These are phyloP conservation scores for Adiantum capillusveneris DNA, from an alignment of 75 land plant species.

Conservation along the genomic window DNA sequence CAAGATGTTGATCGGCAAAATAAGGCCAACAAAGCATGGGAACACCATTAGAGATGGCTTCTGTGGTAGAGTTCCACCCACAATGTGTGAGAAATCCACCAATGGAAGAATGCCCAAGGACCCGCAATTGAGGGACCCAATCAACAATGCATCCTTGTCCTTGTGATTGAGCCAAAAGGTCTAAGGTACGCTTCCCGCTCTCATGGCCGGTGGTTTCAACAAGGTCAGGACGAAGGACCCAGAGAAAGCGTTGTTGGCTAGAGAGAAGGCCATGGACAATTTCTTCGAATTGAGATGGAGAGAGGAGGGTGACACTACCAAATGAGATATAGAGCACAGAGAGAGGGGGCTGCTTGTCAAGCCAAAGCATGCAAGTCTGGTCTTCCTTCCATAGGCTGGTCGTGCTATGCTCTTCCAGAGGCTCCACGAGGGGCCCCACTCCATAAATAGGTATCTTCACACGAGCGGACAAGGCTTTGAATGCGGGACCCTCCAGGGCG, in stretches of 20 bases:
- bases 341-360: constrained; percentile 20
- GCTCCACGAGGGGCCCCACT: neutral
- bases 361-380: constrained; percentile 12
- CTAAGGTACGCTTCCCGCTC: neutral
- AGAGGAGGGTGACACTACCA: neutral
- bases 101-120: constrained; percentile 34
- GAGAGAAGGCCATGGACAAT: constrained; percentile 17
- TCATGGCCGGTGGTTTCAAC: neutral
- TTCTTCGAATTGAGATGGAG: constrained; percentile 13
- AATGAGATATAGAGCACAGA: no score
- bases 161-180: constrained; percentile 10
- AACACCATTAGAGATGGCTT: constrained; percentile 27
- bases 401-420: neutral
- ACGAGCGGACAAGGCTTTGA: constrained; percentile 18
- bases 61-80: constrained; percentile 42
- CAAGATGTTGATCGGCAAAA: constrained; percentile 20
- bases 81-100: constrained; percentile 40
- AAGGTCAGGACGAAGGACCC: constrained; percentile 25
- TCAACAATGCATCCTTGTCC: constrained; percentile 13
- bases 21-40: constrained; percentile 40
- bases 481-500: no score
- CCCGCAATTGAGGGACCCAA: constrained; percentile 39
- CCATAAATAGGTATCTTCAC: neutral
- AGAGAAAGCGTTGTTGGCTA: constrained; percentile 26
- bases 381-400: constrained; percentile 13